Percentiles rank a stretch among this genome's conserved stretches.
Evolutionary conservation across 495 filamentous ascomycete species (phyloP).

Genomic region (Daldinia bambusicola): DNA sequence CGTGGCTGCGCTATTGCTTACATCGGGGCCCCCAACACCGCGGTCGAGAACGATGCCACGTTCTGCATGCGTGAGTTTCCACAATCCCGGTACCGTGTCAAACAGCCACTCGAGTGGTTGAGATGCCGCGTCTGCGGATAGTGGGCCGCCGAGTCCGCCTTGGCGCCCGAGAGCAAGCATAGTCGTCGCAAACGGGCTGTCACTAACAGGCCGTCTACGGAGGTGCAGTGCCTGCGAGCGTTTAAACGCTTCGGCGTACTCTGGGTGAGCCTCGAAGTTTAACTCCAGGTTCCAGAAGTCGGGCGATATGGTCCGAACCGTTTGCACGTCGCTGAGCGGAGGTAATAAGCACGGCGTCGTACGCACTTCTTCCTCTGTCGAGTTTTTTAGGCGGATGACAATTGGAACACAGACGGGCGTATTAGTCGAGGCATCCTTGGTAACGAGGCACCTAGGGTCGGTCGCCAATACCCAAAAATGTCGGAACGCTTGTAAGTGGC

Average conservation of each 20-base stretch:
- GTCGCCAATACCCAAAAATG: conserved; percentile 97
- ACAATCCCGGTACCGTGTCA: conserved; percentile 61
- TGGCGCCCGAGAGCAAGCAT: conserved; percentile 70
- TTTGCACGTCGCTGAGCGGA: conserved; percentile 73
- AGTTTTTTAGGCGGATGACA: conserved; percentile 50
- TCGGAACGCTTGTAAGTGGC: conserved; percentile 94
- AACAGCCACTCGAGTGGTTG: conserved; percentile 81
- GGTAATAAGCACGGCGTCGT: conserved; percentile 85
- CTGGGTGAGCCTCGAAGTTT: conserved; percentile 74
- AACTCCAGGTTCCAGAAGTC: conserved; percentile 89
- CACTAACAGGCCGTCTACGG: conserved; percentile 75
- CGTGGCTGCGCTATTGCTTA: conserved; percentile 63
- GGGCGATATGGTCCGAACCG: conserved; percentile 71
- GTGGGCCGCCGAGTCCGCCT: conserved; percentile 44
- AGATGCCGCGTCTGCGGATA: conserved; percentile 39
- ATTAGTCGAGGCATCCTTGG: conserved; percentile 83
- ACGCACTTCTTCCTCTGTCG: conserved; percentile 57
- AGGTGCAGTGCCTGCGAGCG: conserved; percentile 82
- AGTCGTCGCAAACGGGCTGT: conserved; percentile 79
- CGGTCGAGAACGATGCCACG: conserved; percentile 73
- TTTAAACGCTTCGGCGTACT: conserved; percentile 75
- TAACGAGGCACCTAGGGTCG: conserved; percentile 86
- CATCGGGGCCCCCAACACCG: conserved; percentile 58
- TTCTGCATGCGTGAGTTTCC: conserved; percentile 78
- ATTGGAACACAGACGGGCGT: conserved; percentile 81